Percentiles rank a stretch among this genome's conserved stretches.
Evolutionary conservation across 495 filamentous ascomycete species (phyloP).

Genomic region (Durotheca rogersii): DNA sequence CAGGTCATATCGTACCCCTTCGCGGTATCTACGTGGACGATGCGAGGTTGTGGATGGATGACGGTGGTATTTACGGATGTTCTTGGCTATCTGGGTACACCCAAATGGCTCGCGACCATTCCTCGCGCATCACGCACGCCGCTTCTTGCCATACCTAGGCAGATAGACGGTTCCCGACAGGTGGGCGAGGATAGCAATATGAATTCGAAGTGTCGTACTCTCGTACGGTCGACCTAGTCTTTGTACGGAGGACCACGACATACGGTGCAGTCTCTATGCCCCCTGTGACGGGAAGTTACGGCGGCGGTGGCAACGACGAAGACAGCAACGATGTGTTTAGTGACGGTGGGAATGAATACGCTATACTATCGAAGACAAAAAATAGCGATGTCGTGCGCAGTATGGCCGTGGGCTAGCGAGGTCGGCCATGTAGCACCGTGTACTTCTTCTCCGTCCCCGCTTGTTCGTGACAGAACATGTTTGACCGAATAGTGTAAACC

Average conservation of each 20-base stretch:
- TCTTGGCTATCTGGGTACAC: too few species aligned
- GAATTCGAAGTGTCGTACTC: background rate
- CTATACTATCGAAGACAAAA: constrained; percentile 18
- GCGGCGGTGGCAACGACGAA: background rate
- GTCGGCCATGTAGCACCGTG: background rate
- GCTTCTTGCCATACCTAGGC: background rate
- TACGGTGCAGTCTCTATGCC: background rate
- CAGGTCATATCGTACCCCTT: background rate
- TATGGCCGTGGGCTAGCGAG: constrained; percentile 1
- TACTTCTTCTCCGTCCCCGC: background rate
- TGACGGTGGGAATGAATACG: constrained; percentile 9
- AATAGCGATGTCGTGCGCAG: constrained; percentile 5
- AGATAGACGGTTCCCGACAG: too few species aligned
- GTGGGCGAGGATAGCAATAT: too few species aligned
- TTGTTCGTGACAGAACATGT: constrained; percentile 1
- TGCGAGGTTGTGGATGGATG: background rate
- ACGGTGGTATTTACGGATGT: background rate
- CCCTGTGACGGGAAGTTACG: background rate
- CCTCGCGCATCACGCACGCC: too few species aligned
- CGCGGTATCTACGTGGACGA: background rate
- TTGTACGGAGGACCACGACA: background rate
- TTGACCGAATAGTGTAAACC: constrained; percentile 12
- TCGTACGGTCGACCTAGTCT: background rate
- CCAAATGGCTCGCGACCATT: too few species aligned
- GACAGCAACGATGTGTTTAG: background rate